Evolutionary conservation across 768 basidiomycete genomes (phyloP).

Genomic region (Filobasidium floriforme): DNA sequence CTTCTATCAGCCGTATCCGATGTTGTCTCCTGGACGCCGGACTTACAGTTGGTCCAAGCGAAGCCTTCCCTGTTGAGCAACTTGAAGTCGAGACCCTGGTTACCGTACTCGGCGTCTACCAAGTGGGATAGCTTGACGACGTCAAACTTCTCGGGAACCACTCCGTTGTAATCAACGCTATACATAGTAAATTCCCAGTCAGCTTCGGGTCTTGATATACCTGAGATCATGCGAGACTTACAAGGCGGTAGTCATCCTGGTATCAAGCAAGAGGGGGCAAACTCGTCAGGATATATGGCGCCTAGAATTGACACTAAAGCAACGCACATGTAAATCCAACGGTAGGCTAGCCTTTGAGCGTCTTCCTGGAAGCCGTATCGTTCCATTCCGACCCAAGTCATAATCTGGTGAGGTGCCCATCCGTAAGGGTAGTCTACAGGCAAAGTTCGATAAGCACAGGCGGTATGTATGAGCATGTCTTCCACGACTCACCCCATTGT

Average conservation of each 20-base stretch:
- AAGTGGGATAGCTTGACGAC: constrained; percentile 91
- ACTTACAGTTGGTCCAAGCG: constrained; percentile 92
- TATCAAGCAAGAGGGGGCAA: not conserved
- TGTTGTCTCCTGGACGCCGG: not conserved
- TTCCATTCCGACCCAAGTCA: constrained; percentile 94
- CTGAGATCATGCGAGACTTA: constrained; percentile 9
- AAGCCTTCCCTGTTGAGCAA: constrained; percentile 96
- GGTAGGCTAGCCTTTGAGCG: constrained; percentile 83
- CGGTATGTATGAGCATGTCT: not conserved
- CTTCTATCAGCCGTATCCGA: not conserved
- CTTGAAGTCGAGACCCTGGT: constrained; percentile 84
- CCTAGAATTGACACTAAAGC: constrained; percentile 6
- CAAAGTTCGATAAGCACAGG: not conserved
- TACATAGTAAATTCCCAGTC: constrained; percentile 62
- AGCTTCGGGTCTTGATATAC: not conserved
- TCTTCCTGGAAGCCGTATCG: constrained; percentile 92
- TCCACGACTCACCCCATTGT: constrained; percentile 64
- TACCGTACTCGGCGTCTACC: constrained; percentile 83
- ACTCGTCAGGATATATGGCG: not conserved
- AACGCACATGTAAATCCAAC: constrained; percentile 91
- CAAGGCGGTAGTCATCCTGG: constrained; percentile 40
- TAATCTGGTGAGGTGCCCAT: constrained; percentile 77
- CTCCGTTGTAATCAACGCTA: constrained; percentile 86
- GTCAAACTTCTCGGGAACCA: constrained; percentile 98
- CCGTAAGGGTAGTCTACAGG: constrained; percentile 63